Conservation (phyloP, 2,329 filamentous ascomycete species). For the Fusarium brevicatenulatum region DNA sequence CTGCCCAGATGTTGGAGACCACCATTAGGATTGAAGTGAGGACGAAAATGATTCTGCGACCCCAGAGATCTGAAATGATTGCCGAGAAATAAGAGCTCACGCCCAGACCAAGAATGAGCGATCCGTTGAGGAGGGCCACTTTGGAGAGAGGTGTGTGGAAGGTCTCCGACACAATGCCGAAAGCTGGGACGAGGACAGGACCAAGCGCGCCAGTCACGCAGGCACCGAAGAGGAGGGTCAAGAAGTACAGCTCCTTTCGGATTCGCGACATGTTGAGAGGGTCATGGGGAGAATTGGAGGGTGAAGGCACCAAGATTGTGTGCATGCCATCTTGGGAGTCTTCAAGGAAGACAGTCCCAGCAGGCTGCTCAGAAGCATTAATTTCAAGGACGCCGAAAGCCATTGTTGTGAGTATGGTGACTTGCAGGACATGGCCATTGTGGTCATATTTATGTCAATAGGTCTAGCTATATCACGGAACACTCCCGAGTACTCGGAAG, state of each 20-base stretch:
- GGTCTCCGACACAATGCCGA: background rate
- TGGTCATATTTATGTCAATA: background rate
- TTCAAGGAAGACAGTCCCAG: background rate
- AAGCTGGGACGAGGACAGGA: background rate
- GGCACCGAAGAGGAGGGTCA: constrained; percentile 1
- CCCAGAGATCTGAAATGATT: background rate
- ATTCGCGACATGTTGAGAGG: background rate
- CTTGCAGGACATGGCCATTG: background rate
- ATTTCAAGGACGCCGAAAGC: background rate
- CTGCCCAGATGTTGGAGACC: background rate
- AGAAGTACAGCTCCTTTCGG: background rate
- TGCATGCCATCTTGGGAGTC: background rate
- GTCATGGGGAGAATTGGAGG: background rate
- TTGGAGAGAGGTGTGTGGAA: background rate
- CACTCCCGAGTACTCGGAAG: background rate
- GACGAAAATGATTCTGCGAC: background rate
- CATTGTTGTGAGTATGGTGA: background rate
- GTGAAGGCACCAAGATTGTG: background rate
- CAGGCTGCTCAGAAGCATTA: background rate
- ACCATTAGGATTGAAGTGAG: background rate
- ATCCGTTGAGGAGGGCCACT: background rate
- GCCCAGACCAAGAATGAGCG: background rate
- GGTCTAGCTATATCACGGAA: background rate
- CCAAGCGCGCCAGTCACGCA: constrained; percentile 1
- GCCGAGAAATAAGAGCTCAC: background rate